Evolutionary conservation across 2,329 filamentous ascomycete genomes (phyloP).

Genomic region (Akanthomyces dipterigenus): DNA sequence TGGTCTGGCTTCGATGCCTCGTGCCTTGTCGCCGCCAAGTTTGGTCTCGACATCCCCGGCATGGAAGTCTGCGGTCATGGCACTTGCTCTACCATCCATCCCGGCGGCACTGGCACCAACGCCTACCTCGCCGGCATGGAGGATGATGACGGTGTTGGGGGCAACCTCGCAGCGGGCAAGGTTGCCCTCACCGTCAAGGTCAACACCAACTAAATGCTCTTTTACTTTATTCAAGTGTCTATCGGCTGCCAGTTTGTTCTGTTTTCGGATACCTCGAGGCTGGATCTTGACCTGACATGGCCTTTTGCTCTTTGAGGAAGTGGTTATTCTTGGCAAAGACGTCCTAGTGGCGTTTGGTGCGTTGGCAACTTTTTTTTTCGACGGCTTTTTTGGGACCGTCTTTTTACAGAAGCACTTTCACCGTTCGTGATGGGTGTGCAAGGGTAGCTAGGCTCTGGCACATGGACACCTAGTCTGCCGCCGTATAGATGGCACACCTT

Average conservation of each 20-base stretch:
- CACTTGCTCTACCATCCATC: constrained; percentile 36
- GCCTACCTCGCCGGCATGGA: constrained; percentile 33
- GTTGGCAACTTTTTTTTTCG: not conserved
- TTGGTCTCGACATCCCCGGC: constrained; percentile 25
- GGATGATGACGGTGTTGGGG: constrained; percentile 32
- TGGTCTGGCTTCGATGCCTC: constrained; percentile 48
- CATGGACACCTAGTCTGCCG: not conserved
- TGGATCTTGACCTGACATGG: constrained; percentile 1
- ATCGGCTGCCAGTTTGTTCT: not conserved
- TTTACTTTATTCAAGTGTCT: not conserved
- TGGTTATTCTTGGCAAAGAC: constrained; percentile 5
- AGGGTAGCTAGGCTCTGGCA: not conserved
- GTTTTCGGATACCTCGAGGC: constrained; percentile 11
- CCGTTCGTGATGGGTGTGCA: constrained; percentile 7
- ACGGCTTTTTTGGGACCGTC: constrained; percentile 1
- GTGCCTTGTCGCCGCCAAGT: constrained; percentile 36
- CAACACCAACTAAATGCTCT: constrained; percentile 24
- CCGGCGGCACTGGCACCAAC: constrained; percentile 29
- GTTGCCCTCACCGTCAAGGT: constrained; percentile 26
- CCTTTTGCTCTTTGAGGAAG: not conserved
- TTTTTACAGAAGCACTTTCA: not conserved
- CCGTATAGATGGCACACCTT: constrained; percentile 7
- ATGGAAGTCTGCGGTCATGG: constrained; percentile 32
- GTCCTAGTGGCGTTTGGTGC: constrained; percentile 12
- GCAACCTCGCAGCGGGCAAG: constrained; percentile 29